Conservation (phyloP, 2,329 filamentous ascomycete species). For the Penicillium decumbens region DNA sequence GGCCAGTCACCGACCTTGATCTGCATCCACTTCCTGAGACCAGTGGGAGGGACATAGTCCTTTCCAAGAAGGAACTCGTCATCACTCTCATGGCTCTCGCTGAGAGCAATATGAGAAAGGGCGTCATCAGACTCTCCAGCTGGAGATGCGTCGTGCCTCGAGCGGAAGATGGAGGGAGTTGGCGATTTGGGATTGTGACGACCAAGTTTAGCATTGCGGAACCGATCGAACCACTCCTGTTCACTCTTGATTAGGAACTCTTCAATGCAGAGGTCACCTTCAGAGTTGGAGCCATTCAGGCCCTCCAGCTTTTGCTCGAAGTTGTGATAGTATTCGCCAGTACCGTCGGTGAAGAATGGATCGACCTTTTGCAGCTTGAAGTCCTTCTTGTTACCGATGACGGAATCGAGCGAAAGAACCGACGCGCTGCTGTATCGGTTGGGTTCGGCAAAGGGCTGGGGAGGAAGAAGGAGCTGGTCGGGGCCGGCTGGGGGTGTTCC, state of each 20-base stretch:
- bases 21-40: slow-evolving; percentile 54
- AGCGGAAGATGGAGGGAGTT: slow-evolving; percentile 33
- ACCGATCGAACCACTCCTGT: slow-evolving; percentile 61
- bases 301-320: slow-evolving; percentile 55
- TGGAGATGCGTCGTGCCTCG: slow-evolving; percentile 33
- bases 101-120: slow-evolving; percentile 28
- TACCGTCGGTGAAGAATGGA: slow-evolving; percentile 63
- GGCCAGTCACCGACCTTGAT: slow-evolving; percentile 59
- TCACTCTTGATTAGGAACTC: slow-evolving; percentile 62
- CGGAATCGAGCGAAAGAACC: slow-evolving; percentile 52
- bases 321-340: slow-evolving; percentile 55
- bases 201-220: slow-evolving; percentile 56
- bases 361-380: slow-evolving; percentile 62
- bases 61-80: slow-evolving; percentile 56
- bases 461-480: slow-evolving; percentile 30
- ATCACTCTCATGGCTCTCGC: slow-evolving; percentile 35
- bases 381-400: slow-evolving; percentile 58
- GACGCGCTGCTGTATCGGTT: slow-evolving; percentile 43
- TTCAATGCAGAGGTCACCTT: slow-evolving; percentile 59
- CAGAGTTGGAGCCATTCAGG: slow-evolving; percentile 55
- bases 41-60: slow-evolving; percentile 54
- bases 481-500: slow-evolving; percentile 25
- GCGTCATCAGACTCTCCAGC: slow-evolving; percentile 38
- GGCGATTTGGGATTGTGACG: slow-evolving; percentile 38
- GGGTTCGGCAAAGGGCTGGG: slow-evolving; percentile 25